phyloP scores from a whole-genome alignment of 257 asterid genomes.

The Petunia axillaris region DNA sequence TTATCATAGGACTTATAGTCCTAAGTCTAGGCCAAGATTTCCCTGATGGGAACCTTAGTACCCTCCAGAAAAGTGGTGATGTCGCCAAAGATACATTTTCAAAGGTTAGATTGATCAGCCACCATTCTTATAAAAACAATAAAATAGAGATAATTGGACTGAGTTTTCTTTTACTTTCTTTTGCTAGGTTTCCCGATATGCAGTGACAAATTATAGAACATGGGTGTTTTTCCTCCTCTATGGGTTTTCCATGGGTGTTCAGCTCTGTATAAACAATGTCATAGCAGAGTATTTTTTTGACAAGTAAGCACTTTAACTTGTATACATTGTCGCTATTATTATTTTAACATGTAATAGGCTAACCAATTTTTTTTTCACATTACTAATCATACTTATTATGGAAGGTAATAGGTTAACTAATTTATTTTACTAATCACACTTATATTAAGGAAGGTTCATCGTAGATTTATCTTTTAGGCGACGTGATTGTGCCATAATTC shows the following conservation, averaged over 20 bases:
- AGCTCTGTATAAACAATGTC: slow-evolving; percentile 51
- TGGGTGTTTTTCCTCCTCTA: slow-evolving; percentile 32
- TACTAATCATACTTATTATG: too few species aligned
- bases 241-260: slow-evolving; percentile 56
- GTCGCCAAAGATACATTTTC: slow-evolving; percentile 53
- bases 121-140: background rate
- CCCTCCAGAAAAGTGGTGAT: slow-evolving; percentile 52
- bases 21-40: slow-evolving; percentile 58
- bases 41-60: slow-evolving; percentile 65
- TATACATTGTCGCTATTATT: background rate
- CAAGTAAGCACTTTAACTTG: slow-evolving; percentile 31
- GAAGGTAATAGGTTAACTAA: too few species aligned
- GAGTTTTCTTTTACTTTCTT: background rate
- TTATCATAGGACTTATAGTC: slow-evolving; percentile 51
- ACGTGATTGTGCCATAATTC: background rate
- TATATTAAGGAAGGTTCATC: too few species aligned
- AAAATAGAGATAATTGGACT: background rate
- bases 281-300: slow-evolving; percentile 60
- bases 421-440: too few species aligned
- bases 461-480: background rate
- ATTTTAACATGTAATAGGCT: background rate
- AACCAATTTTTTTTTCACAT: too few species aligned
- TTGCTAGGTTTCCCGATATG: slow-evolving; percentile 43
- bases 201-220: slow-evolving; percentile 46
- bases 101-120: slow-evolving; percentile 29